Evolutionary conservation across 176 grass and related monocot species (phyloP), one percentile per base, ranked within the genome.

Genomic region (Coix lacrymajobi): DNA sequence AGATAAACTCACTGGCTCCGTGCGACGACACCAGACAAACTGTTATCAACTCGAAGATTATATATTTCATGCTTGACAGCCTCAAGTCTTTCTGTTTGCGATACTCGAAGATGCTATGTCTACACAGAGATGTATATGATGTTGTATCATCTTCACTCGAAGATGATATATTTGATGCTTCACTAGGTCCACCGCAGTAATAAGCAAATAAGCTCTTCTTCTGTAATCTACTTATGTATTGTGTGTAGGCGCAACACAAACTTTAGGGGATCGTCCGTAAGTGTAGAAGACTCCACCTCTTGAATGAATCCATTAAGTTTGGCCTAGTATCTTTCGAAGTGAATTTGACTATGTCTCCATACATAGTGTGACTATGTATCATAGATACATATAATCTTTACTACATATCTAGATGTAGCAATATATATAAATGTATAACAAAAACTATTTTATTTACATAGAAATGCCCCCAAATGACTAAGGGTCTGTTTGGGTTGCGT

Each of bases 61-160:
- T n/a, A n/a, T n/a, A n/a, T n/a, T n/a, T n/a, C n/a, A n/a, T n/a
- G n/a, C n/a, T n/a, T n/a, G n/a, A n/a, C n/a, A n/a, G n/a, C n/a
- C n/a, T n/a, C n/a, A n/a, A n/a, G n/a, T n/a, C n/a, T n/a, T n/a
- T n/a, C n/a, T n/a, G n/a, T n/a, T n/a, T n/a, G n/a, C n/a, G n/a
- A n/a, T n/a, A n/a, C n/a, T n/a, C n/a, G n/a, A n/a, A n/a, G n/a
- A n/a, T n/a, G n/a, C n/a, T n/a, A n/a, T n/a, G 24, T 65, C 2
- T 51, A 19, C 16, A 28, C 25, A 11, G 71, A 46, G n/a, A n/a
- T n/a, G n/a, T 46, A 11, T 60, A 22, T 57, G 17, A 17, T 88
- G 30, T 37, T 67, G 16, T 57, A 58, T 45, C 44, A 73, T 87
- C 44, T 83, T 83, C 58, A 46, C 67, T 90, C 73, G n/a, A 8